phyloP scores from a whole-genome alignment of 169 alveolate genomes.

The Cryptosporidium viatorum region DNA sequence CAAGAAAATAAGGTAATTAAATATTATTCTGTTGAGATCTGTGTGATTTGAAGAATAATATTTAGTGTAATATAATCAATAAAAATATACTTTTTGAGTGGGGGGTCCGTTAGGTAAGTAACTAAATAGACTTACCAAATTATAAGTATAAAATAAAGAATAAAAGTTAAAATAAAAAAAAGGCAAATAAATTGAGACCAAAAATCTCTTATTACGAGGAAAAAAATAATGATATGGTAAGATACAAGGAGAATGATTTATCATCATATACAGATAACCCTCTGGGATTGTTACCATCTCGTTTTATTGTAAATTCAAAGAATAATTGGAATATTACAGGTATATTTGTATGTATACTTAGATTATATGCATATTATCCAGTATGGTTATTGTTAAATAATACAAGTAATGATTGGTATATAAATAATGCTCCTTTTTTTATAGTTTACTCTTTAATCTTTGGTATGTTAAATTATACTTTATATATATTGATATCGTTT shows the following conservation, averaged over 20 bases:
- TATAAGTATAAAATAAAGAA: neutral
- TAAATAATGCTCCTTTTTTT: slow-evolving; percentile 60
- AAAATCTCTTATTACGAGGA: neutral
- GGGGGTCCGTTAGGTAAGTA: neutral
- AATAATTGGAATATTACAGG: slow-evolving; percentile 48
- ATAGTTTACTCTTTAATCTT: slow-evolving; percentile 8
- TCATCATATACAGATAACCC: slow-evolving; percentile 56
- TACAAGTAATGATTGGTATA: slow-evolving; percentile 55
- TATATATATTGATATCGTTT: slow-evolving; percentile 59
- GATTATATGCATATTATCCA: slow-evolving; percentile 54
- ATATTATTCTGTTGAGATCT: neutral
- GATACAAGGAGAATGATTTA: slow-evolving; percentile 60
- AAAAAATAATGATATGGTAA: slow-evolving; percentile 55
- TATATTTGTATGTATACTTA: slow-evolving; percentile 53
- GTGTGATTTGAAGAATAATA: neutral
- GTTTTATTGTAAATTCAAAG: slow-evolving; percentile 54
- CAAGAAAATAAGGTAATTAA: neutral
- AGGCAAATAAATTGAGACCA: neutral
- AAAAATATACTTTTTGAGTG: neutral
- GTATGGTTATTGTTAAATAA: slow-evolving; percentile 64
- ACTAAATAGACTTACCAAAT: neutral
- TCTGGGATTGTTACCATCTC: slow-evolving; percentile 74
- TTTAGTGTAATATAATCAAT: neutral
- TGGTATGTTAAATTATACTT: slow-evolving; percentile 38
- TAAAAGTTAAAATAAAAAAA: neutral